Evolutionary conservation across 352 stramenopile species (phyloP).

Genomic region (Globisporangium carolinianum): DNA sequence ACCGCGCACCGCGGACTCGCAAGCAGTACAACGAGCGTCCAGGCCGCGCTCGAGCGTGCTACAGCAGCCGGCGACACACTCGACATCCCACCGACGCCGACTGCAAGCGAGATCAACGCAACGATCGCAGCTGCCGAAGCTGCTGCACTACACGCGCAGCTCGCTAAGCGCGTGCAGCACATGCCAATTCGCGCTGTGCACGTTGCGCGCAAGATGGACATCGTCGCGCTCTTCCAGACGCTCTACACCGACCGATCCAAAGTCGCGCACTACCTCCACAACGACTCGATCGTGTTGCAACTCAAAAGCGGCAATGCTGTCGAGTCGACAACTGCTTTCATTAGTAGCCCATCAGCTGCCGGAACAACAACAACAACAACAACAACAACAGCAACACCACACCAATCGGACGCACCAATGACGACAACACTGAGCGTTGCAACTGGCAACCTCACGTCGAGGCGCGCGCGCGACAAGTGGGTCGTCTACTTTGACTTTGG

Average conservation of each 20-base stretch:
- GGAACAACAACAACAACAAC: no score
- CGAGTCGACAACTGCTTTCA: background rate
- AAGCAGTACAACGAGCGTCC: conserved; percentile 9
- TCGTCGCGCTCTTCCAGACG: conserved; percentile 79
- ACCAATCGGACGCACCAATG: conserved; percentile 12
- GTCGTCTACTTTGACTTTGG: conserved; percentile 91
- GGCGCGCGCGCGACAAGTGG: conserved; percentile 87
- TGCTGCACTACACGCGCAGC: conserved; percentile 29
- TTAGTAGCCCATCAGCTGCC: no score
- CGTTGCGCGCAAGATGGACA: conserved; percentile 83
- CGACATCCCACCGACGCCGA: conserved; percentile 43
- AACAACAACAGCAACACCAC: background rate
- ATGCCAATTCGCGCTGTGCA: conserved; percentile 74
- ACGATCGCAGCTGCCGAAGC: conserved; percentile 62
- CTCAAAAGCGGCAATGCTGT: conserved; percentile 36
- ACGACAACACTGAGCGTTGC: conserved; percentile 42
- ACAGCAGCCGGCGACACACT: conserved; percentile 14
- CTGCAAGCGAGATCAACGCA: conserved; percentile 52
- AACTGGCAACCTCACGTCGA: conserved; percentile 42
- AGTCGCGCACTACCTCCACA: conserved; percentile 72
- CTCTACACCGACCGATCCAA: conserved; percentile 84
- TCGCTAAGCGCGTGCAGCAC: conserved; percentile 37
- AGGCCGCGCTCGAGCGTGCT: background rate
- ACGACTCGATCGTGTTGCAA: conserved; percentile 76
- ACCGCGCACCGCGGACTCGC: background rate